Percentiles rank a stretch among this genome's conserved stretches.
phyloP scores from a whole-genome alignment of 495 filamentous ascomycete genomes.

The Hypoxylon rickii region DNA sequence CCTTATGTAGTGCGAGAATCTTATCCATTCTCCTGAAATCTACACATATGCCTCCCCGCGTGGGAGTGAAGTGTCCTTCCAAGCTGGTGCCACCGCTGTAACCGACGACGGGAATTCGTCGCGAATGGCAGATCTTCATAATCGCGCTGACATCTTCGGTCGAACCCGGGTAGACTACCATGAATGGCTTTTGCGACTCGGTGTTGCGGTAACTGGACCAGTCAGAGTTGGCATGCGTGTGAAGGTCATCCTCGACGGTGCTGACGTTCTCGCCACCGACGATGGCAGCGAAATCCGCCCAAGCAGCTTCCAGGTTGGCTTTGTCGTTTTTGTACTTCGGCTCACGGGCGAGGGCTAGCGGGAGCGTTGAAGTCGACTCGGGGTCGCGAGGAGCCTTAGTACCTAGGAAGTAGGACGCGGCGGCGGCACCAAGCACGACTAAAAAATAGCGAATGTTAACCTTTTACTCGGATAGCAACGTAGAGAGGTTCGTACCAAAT shows the following conservation, averaged over 20 bases:
- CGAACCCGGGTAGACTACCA: slow-evolving; percentile 66
- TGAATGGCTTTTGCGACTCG: slow-evolving; percentile 53
- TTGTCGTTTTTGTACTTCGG: slow-evolving; percentile 72
- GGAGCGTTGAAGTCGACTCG: slow-evolving; percentile 71
- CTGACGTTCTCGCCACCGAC: slow-evolving; percentile 86
- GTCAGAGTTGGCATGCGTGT: slow-evolving; percentile 77
- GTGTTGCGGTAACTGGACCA: slow-evolving; percentile 81
- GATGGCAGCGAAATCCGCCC: slow-evolving; percentile 86
- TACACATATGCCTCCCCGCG: slow-evolving; percentile 73
- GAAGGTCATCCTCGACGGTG: slow-evolving; percentile 67
- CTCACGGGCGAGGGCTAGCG: slow-evolving; percentile 61
- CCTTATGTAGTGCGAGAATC: slow-evolving; percentile 69
- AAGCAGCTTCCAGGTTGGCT: slow-evolving; percentile 86
- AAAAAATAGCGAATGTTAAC: slow-evolving; percentile 12
- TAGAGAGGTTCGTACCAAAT: slow-evolving; percentile 57
- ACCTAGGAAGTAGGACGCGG: slow-evolving; percentile 73
- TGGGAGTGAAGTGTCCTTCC: slow-evolving; percentile 81
- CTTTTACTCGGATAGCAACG: neutral
- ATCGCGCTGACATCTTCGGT: slow-evolving; percentile 73
- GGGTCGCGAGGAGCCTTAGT: slow-evolving; percentile 60
- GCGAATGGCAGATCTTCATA: slow-evolving; percentile 73
- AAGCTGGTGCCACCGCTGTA: slow-evolving; percentile 78
- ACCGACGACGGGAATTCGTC: slow-evolving; percentile 73
- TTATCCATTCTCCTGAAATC: slow-evolving; percentile 80
- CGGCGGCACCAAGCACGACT: slow-evolving; percentile 64